These are phyloP conservation scores for Vaccinium corymbosum DNA, from an alignment of 148 eudicot genomes.

Conservation along the genomic window DNA sequence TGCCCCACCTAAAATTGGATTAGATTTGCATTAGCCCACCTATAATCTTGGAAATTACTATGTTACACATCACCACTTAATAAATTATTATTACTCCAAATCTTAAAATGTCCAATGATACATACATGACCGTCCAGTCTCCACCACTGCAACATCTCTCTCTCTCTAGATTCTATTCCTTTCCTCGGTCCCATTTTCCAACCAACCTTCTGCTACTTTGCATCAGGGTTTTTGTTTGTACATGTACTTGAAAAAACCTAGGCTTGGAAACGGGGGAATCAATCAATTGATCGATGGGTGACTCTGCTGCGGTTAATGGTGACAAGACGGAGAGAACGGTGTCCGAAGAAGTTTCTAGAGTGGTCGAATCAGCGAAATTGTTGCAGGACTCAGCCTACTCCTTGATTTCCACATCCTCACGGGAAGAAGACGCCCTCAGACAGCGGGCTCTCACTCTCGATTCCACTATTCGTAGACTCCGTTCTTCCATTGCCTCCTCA, in stretches of 20 bases:
- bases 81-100: background rate
- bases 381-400: slow-evolving; percentile 72
- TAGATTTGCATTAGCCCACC: background rate
- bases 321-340: slow-evolving; percentile 13
- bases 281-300: slow-evolving; percentile 17
- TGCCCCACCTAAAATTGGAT: background rate
- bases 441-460: slow-evolving; percentile 61
- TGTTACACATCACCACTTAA: background rate
- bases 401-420: slow-evolving; percentile 48
- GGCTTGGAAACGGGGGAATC: background rate
- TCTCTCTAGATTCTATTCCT: background rate
- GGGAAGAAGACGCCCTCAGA: slow-evolving; percentile 66
- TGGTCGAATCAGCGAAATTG: slow-evolving; percentile 73
- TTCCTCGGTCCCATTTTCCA: background rate
- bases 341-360: slow-evolving; percentile 46
- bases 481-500: slow-evolving; percentile 28
- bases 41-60: background rate
- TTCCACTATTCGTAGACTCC: slow-evolving; percentile 47
- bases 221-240: background rate
- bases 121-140: background rate
- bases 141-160: background rate
- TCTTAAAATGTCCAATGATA: background rate
- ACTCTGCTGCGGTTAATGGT: background rate
- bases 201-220: background rate
- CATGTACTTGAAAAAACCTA: background rate